These are phyloP conservation scores for Trichophyton rubrum DNA, from an alignment of 2,329 filamentous ascomycete species.

Conservation along the genomic window DNA sequence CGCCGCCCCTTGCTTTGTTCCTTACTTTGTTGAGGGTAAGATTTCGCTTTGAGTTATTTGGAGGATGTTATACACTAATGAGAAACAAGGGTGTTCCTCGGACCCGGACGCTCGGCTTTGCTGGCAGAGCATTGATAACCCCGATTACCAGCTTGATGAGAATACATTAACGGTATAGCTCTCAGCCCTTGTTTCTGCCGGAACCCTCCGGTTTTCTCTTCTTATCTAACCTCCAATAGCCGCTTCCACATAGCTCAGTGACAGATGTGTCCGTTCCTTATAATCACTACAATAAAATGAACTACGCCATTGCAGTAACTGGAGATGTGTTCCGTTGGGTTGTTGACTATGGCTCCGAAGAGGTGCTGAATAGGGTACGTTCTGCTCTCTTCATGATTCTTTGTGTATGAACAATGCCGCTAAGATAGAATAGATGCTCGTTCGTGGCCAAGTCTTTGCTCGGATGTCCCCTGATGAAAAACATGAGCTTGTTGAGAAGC, in stretches of 20 bases:
- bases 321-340: conserved; percentile 97
- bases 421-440: conserved; percentile 55
- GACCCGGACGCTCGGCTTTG: conserved; percentile 60
- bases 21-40: conserved; percentile 64
- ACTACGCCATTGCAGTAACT: conserved; percentile 79
- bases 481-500: conserved; percentile 90
- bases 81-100: conserved; percentile 48
- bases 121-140: conserved; percentile 95
- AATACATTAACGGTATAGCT: conserved; percentile 53
- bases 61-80: conserved; percentile 7
- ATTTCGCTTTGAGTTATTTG: background rate
- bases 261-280: conserved; percentile 75
- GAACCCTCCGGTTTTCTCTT: conserved; percentile 10
- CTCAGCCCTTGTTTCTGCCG: conserved; percentile 2
- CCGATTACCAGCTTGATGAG: conserved; percentile 62
- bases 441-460: conserved; percentile 84
- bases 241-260: conserved; percentile 56
- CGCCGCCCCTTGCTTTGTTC: conserved; percentile 80
- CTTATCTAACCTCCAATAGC: conserved; percentile 34
- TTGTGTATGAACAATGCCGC: conserved; percentile 1
- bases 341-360: conserved; percentile 75
- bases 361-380: conserved; percentile 56
- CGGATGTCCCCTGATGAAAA: conserved; percentile 99
- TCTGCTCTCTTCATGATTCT: background rate
- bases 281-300: conserved; percentile 64